Evolutionary conservation across 2,329 filamentous ascomycete genomes (phyloP), one percentile per base, ranked within the genome.

Genomic region (Aspergillus persii): DNA sequence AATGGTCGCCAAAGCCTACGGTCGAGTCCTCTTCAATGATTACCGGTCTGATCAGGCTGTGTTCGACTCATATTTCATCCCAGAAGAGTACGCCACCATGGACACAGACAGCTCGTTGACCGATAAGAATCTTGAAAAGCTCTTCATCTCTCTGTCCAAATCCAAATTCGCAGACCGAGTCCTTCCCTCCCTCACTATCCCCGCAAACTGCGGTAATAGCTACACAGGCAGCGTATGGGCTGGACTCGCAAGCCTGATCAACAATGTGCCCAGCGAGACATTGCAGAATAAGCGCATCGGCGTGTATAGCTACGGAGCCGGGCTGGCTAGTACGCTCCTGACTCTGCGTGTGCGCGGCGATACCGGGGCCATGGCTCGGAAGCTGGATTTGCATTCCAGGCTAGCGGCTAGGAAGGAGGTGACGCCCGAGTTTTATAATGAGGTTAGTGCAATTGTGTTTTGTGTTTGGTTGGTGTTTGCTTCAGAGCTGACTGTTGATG

Each of bases 121-220:
- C 63, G 91, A 95, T 82, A 93, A 92, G 83, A 84, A 82, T 54
- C 84, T 95, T 41, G 91, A 95, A 83, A 95, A 94, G 86, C 88
- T 88, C 62, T 95, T 95, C 77, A 91, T 95, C 88, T 82, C 74
- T 59, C 82, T 94, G 68, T 88, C 89, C 76, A 94, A 95, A 86
- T 93, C 93, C 84, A 86, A 85, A 68, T 94, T 91, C 79, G 84
- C 86, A 73, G 89, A 93, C 78, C 88, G 90, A 69, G 88, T 95
- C 68, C 81, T 83, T 73, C 89, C 89, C 54, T 81, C 83, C 69
- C 88, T 90, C 73, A 84, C 92, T 78, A 88, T 92, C 39, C 87
- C 91, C 66, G 93, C 89, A 64, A 85, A 89, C 75, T 91, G 88
- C 76, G 82, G 82, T 70, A 86, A 86, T 76, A 86, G 86, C 84